Conservation (phyloP, 2,329 filamentous ascomycete genomes). For the Alternaria gansuensis region DNA sequence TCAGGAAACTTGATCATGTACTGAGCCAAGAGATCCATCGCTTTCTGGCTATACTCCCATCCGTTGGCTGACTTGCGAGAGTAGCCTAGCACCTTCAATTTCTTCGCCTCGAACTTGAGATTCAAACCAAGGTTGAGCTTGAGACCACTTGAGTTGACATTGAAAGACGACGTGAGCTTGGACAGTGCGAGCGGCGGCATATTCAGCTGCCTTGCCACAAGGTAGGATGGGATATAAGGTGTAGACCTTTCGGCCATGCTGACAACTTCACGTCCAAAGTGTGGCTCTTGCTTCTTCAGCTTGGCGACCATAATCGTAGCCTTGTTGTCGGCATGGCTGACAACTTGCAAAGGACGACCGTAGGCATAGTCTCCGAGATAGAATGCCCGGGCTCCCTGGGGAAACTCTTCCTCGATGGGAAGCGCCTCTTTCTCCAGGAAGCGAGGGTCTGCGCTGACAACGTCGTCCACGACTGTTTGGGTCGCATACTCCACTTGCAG, state of each 20-base stretch:
- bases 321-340: slow-evolving; percentile 76
- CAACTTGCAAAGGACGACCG: slow-evolving; percentile 86
- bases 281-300: slow-evolving; percentile 75
- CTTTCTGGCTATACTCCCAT: slow-evolving; percentile 94
- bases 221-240: slow-evolving; percentile 84
- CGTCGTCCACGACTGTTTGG: slow-evolving; percentile 88
- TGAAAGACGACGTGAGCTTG: slow-evolving; percentile 95
- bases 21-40: slow-evolving; percentile 78
- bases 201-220: slow-evolving; percentile 82
- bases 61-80: slow-evolving; percentile 85
- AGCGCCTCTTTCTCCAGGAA: slow-evolving; percentile 91
- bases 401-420: slow-evolving; percentile 91
- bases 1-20: slow-evolving; percentile 97
- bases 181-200: slow-evolving; percentile 88
- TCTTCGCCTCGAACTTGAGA: slow-evolving; percentile 94
- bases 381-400: slow-evolving; percentile 81
- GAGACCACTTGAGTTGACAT: slow-evolving; percentile 80
- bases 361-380: slow-evolving; percentile 95
- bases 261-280: slow-evolving; percentile 82
- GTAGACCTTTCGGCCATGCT: slow-evolving; percentile 72
- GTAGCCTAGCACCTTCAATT: slow-evolving; percentile 94
- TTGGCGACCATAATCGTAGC: slow-evolving; percentile 80
- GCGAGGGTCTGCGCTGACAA: slow-evolving; percentile 88
- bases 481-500: slow-evolving; percentile 90
- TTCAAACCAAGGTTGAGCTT: slow-evolving; percentile 93